Evolutionary conservation across 2,329 filamentous ascomycete genomes (phyloP).

Genomic region (Bretziella fagacearum): DNA sequence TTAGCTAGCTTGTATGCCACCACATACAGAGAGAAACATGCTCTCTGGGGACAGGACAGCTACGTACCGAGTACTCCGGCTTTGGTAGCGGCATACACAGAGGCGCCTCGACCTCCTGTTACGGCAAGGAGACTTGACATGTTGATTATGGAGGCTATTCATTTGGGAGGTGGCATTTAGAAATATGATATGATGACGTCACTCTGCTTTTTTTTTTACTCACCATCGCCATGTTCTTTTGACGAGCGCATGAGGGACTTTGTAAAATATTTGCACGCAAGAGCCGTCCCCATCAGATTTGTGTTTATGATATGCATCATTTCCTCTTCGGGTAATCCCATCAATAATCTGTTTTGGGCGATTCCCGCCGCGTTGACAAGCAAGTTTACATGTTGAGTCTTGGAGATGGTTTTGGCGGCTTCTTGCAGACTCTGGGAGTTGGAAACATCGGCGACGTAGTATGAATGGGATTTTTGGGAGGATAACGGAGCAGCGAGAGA

Average conservation of each 20-base stretch:
- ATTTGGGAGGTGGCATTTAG: background rate
- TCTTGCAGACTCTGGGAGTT: conserved; percentile 51
- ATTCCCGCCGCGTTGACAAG: conserved; percentile 71
- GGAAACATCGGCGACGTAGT: conserved; percentile 5
- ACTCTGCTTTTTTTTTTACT: background rate
- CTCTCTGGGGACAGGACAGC: background rate
- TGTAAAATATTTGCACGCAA: conserved; percentile 36
- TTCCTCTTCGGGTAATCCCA: conserved; percentile 31
- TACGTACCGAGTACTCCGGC: conserved; percentile 55
- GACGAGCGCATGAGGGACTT: conserved; percentile 11
- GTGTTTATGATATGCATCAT: conserved; percentile 45
- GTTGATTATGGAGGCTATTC: conserved; percentile 59
- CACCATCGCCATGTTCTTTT: conserved; percentile 9
- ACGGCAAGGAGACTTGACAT: conserved; percentile 58
- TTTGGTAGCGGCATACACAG: conserved; percentile 64
- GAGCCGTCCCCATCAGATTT: conserved; percentile 53
- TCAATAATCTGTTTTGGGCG: conserved; percentile 46
- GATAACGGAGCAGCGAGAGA: conserved; percentile 18
- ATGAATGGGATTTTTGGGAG: background rate
- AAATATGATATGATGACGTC: too few relatives aligned
- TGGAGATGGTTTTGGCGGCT: conserved; percentile 54
- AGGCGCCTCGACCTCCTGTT: conserved; percentile 51
- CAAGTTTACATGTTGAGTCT: conserved; percentile 22
- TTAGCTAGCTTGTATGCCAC: conserved; percentile 1
- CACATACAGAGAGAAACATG: background rate